phyloP scores from a whole-genome alignment of 2,329 filamentous ascomycete genomes.

The Exophiala alcalophila region DNA sequence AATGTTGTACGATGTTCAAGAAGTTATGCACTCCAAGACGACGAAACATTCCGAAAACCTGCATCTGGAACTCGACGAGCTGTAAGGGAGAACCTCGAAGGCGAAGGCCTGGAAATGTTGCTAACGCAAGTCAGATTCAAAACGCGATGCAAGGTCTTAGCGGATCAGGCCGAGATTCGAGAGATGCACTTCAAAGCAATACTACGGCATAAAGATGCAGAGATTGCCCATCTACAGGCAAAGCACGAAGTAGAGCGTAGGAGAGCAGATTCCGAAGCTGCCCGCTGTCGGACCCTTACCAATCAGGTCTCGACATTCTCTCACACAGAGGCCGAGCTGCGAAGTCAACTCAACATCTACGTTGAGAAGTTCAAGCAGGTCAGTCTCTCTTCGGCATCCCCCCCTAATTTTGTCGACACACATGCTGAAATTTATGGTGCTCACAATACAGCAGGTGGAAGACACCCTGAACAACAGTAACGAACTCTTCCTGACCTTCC shows the following conservation, averaged over 20 bases:
- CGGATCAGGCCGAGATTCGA: conserved; percentile 93
- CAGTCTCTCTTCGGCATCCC: conserved; percentile 39
- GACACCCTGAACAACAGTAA: conserved; percentile 98
- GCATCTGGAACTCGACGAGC: conserved; percentile 83
- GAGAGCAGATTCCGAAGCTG: conserved; percentile 74
- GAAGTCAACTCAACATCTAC: conserved; percentile 95
- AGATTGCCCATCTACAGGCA: conserved; percentile 87
- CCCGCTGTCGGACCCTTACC: conserved; percentile 79
- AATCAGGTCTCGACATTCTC: conserved; percentile 92
- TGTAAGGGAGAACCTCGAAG: conserved; percentile 56
- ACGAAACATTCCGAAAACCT: conserved; percentile 75
- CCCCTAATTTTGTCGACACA: conserved; percentile 30
- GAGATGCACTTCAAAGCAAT: conserved; percentile 91
- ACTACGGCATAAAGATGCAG: conserved; percentile 89
- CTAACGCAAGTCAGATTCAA: conserved; percentile 53
- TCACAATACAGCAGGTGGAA: conserved; percentile 69
- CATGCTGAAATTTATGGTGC: conserved; percentile 27
- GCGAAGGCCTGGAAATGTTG: conserved; percentile 3
- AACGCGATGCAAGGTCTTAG: conserved; percentile 85
- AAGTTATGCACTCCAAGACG: conserved; percentile 82
- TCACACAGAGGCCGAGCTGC: conserved; percentile 88
- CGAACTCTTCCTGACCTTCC: conserved; percentile 92
- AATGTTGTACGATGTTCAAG: conserved; percentile 79
- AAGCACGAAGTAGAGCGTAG: conserved; percentile 89
- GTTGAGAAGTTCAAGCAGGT: conserved; percentile 99